A percentile compares a stretch with the other conserved stretches of the same genome.
These are phyloP conservation scores for Trichoderma sp. DNA, from an alignment of 2,329 filamentous ascomycete species.

Conservation along the genomic window DNA sequence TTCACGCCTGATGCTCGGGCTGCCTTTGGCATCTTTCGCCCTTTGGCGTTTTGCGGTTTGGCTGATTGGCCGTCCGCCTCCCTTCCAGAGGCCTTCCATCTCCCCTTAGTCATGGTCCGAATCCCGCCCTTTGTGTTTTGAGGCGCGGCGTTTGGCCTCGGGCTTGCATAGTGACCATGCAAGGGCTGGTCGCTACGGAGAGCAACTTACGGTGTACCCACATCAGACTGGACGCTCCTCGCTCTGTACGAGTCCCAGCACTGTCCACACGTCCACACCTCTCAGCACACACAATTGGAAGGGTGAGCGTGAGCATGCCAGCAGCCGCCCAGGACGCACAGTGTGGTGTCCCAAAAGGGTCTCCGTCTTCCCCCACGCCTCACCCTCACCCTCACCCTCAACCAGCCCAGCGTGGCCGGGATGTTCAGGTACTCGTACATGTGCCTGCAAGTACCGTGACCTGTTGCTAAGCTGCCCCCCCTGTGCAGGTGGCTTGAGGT, in stretches of 20 bases:
- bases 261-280: not conserved
- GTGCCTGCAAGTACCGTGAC: constrained; percentile 5
- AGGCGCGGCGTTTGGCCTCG: not conserved
- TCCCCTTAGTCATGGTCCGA: constrained; percentile 7
- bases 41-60: not conserved
- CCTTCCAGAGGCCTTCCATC: constrained; percentile 5
- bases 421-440: not conserved
- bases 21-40: not conserved
- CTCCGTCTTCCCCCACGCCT: constrained; percentile 4
- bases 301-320: constrained; percentile 7
- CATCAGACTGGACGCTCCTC: not conserved
- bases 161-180: constrained; percentile 7
- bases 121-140: constrained; percentile 8
- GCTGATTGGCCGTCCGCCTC: not conserved
- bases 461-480: not conserved
- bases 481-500: constrained; percentile 12
- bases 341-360: constrained; percentile 14
- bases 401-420: not conserved
- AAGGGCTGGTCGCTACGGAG: constrained; percentile 12
- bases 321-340: constrained; percentile 12
- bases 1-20: not conserved
- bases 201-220: constrained; percentile 13
- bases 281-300: not conserved
- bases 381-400: not conserved
- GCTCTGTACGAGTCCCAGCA: not conserved